These are phyloP conservation scores for Trichoderma gamsii DNA, from an alignment of 495 filamentous ascomycete species.

Conservation along the genomic window DNA sequence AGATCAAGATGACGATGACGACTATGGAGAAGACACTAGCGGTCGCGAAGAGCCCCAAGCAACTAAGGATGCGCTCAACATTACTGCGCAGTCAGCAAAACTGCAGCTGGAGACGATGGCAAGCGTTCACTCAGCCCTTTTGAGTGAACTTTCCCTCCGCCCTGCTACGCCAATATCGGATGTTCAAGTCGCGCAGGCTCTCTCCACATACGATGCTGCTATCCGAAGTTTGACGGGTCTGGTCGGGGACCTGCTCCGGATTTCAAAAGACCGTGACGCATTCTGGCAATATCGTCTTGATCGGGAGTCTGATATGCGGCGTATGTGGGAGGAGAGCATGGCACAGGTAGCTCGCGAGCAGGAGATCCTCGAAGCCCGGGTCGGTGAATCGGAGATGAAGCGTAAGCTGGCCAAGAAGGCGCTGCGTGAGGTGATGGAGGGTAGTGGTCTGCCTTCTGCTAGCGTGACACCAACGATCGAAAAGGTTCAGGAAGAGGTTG, in stretches of 20 bases:
- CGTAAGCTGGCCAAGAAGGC: constrained; percentile 83
- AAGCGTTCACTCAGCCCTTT: constrained; percentile 74
- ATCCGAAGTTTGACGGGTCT: constrained; percentile 81
- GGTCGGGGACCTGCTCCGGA: constrained; percentile 80
- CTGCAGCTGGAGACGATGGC: constrained; percentile 84
- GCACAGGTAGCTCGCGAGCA: constrained; percentile 86
- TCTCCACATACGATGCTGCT: constrained; percentile 48
- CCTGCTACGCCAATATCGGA: constrained; percentile 67
- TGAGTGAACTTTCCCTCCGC: constrained; percentile 62
- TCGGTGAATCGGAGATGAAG: constrained; percentile 87
- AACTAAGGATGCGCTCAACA: constrained; percentile 87
- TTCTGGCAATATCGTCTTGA: constrained; percentile 96
- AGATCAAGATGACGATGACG: constrained; percentile 71
- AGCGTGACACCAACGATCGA: constrained; percentile 34
- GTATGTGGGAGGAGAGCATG: constrained; percentile 99
- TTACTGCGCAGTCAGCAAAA: constrained; percentile 90
- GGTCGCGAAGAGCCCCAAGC: constrained; percentile 63
- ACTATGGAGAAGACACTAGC: constrained; percentile 76
- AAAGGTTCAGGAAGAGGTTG: constrained; percentile 24
- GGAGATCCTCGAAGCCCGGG: constrained; percentile 77
- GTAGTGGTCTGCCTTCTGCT: constrained; percentile 42
- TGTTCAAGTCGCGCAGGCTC: constrained; percentile 65
- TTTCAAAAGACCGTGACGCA: constrained; percentile 85
- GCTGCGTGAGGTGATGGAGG: constrained; percentile 77
- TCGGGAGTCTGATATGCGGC: constrained; percentile 77